Conservation (phyloP, 805 yeast species). For the Wickerhamomyces hampshirensis region DNA sequence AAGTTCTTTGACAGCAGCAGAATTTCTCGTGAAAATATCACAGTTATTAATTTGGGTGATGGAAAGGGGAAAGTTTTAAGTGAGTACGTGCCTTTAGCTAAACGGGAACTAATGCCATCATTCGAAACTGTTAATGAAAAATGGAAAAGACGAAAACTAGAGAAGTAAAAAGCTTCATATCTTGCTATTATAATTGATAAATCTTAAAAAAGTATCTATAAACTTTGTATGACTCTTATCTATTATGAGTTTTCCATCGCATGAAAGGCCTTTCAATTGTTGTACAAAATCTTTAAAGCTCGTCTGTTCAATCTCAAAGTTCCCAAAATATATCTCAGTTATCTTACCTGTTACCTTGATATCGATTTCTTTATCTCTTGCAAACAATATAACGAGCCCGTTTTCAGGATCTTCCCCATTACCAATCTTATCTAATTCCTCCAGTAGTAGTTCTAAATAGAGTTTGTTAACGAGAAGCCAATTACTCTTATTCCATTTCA, state of each 20-base stretch:
- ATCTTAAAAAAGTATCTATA: slow-evolving; percentile 9
- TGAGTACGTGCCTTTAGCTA: slow-evolving; percentile 50
- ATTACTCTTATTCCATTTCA: slow-evolving; percentile 11
- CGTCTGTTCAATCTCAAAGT: neutral
- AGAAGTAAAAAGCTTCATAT: slow-evolving; percentile 1
- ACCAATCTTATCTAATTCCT: neutral
- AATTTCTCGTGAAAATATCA: slow-evolving; percentile 2
- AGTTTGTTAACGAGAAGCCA: slow-evolving; percentile 9
- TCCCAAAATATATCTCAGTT: neutral
- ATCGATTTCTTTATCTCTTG: neutral
- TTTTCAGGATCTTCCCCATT: neutral
- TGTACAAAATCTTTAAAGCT: neutral
- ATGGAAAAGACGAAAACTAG: slow-evolving; percentile 39
- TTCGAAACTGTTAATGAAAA: slow-evolving; percentile 67
- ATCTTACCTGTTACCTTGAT: neutral
- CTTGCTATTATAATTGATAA: slow-evolving; percentile 6
- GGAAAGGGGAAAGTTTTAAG: slow-evolving; percentile 63
- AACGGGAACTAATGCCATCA: slow-evolving; percentile 56
- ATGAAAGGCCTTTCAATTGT: neutral
- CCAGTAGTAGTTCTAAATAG: slow-evolving; percentile 8
- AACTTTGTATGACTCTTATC: neutral
- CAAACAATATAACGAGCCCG: neutral
- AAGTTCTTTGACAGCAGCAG: slow-evolving; percentile 12
- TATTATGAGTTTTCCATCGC: neutral
- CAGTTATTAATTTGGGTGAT: slow-evolving; percentile 61